phyloP scores from a whole-genome alignment of 1,284 basidiomycete genomes.

The Puccinia triticina region DNA sequence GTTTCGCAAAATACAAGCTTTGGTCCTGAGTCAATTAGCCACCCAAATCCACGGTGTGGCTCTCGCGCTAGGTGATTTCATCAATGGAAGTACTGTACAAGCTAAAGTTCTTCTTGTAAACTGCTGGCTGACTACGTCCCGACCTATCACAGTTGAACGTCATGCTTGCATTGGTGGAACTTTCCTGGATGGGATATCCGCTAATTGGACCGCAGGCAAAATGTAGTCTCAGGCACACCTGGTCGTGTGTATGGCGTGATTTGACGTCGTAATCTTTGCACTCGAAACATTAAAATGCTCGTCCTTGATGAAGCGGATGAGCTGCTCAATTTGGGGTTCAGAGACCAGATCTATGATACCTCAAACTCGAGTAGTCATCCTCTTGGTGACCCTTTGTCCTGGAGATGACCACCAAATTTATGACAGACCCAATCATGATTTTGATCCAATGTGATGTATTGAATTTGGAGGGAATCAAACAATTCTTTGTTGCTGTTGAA shows the following conservation, averaged over 20 bases:
- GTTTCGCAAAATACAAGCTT: conserved; percentile 56
- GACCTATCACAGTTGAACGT: conserved; percentile 53
- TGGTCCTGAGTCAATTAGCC: conserved; percentile 57
- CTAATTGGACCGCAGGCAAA: conserved; percentile 56
- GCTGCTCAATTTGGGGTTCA: conserved; percentile 57
- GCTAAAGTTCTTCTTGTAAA: not conserved
- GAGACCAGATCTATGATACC: conserved; percentile 58
- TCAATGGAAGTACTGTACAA: conserved; percentile 52
- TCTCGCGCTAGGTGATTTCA: conserved; percentile 57
- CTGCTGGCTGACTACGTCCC: not conserved
- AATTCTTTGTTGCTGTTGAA: conserved; percentile 58
- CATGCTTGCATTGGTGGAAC: conserved; percentile 58
- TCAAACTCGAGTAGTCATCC: conserved; percentile 55
- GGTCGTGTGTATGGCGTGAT: conserved; percentile 58
- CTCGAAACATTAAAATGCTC: conserved; percentile 58
- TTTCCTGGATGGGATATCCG: conserved; percentile 57
- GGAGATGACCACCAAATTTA: conserved; percentile 58
- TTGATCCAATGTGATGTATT: conserved; percentile 61
- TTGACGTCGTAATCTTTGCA: conserved; percentile 55
- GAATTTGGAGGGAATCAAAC: conserved; percentile 58
- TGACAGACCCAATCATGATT: conserved; percentile 59
- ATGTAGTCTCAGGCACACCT: conserved; percentile 57
- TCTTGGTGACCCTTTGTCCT: conserved; percentile 57
- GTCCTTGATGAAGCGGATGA: conserved; percentile 57
- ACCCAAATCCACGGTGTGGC: conserved; percentile 58